Evolutionary conservation across 2,329 filamentous ascomycete genomes (phyloP).

Genomic region (Mycocentrospora acerina): DNA sequence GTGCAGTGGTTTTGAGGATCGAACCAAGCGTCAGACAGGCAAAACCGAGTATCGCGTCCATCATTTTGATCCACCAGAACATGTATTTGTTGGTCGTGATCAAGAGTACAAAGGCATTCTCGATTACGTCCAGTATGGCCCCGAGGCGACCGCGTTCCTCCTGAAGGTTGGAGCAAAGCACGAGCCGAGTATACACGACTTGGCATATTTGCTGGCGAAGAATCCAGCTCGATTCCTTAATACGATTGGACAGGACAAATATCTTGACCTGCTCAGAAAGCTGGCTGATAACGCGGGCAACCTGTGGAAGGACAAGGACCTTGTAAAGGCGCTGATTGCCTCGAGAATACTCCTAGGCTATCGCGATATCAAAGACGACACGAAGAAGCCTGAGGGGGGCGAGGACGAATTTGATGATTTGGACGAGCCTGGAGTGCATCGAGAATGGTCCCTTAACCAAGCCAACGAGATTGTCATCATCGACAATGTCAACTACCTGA

Average conservation of each 20-base stretch:
- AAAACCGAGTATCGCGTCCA: conserved; percentile 45
- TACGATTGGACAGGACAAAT: conserved; percentile 81
- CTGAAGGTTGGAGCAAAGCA: conserved; percentile 86
- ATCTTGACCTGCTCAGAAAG: conserved; percentile 77
- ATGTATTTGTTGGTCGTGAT: conserved; percentile 76
- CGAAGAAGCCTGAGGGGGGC: conserved; percentile 43
- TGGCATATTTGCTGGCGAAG: conserved; percentile 78
- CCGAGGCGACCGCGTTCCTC: conserved; percentile 83
- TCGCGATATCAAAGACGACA: conserved; percentile 66
- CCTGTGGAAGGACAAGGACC: conserved; percentile 74
- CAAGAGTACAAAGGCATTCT: conserved; percentile 85
- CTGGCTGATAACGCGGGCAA: conserved; percentile 70
- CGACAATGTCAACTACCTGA: conserved; percentile 59
- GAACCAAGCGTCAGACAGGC: conserved; percentile 29
- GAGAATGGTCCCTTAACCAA: conserved; percentile 75
- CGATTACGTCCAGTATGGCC: conserved; percentile 93
- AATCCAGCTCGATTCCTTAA: conserved; percentile 82
- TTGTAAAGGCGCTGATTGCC: conserved; percentile 74
- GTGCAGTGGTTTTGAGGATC: conserved; percentile 37
- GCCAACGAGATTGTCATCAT: conserved; percentile 75
- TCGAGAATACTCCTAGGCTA: conserved; percentile 82
- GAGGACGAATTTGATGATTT: conserved; percentile 48
- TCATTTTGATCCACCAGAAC: conserved; percentile 64
- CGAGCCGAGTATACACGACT: conserved; percentile 83
- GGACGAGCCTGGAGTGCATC: conserved; percentile 52